phyloP scores from a whole-genome alignment of 805 yeast genomes.

The Starmerella stellata region DNA sequence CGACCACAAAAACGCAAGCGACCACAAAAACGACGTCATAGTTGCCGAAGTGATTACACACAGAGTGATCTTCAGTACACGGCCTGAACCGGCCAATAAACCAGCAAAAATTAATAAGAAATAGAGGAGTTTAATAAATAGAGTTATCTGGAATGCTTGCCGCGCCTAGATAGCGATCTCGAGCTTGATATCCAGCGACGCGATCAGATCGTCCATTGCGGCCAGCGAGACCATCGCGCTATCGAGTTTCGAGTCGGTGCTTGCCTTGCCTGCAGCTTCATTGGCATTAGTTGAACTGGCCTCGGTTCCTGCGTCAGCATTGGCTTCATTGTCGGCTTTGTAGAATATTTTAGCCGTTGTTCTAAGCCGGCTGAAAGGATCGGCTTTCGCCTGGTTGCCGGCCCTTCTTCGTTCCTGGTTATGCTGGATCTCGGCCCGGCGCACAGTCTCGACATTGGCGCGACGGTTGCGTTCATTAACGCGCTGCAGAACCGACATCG shows the following conservation, averaged over 20 bases:
- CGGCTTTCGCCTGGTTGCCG: constrained; percentile 23
- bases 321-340: not conserved
- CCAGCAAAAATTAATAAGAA: too few relatives aligned
- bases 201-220: constrained; percentile 25
- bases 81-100: constrained; percentile 14
- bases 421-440: constrained; percentile 59
- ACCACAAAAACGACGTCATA: not conserved
- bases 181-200: constrained; percentile 23
- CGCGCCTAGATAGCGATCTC: constrained; percentile 25
- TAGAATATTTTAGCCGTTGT: constrained; percentile 77
- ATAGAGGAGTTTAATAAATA: too few relatives aligned
- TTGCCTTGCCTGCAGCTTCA: constrained; percentile 2
- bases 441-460: constrained; percentile 55
- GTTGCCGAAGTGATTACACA: constrained; percentile 10
- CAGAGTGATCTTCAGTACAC: constrained; percentile 11
- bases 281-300: constrained; percentile 1
- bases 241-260: too few relatives aligned
- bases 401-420: constrained; percentile 34
- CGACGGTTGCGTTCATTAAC: constrained; percentile 76
- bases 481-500: constrained; percentile 1
- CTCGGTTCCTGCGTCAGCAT: not conserved
- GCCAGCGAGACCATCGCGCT: constrained; percentile 10
- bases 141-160: too few relatives aligned
- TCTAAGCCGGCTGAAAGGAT: constrained; percentile 80
- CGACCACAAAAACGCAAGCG: too few relatives aligned